Percentiles rank a stretch among this genome's conserved stretches.
phyloP scores from a whole-genome alignment of 1,139 yeast species.

The Nakaseomyces nivariensis region DNA sequence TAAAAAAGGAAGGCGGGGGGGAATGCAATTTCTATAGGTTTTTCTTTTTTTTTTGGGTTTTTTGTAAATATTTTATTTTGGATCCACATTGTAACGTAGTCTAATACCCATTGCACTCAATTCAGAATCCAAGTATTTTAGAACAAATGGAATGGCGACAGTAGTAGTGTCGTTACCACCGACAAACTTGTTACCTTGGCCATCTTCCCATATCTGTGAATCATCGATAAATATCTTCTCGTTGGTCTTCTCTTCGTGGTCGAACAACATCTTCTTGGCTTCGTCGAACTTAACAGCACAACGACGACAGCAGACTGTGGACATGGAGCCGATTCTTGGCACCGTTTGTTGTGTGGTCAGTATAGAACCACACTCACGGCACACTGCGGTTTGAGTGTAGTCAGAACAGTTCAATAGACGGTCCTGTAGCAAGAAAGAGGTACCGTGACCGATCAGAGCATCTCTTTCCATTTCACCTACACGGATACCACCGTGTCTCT shows the following conservation, averaged over 20 bases:
- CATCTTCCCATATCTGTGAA: conserved; percentile 94
- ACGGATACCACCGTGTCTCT: conserved; percentile 99
- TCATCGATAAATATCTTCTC: conserved; percentile 46
- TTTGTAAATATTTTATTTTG: conserved; percentile 30
- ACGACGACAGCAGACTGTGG: conserved; percentile 79
- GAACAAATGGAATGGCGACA: conserved; percentile 93
- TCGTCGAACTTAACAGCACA: conserved; percentile 64
- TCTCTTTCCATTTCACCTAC: conserved; percentile 99
- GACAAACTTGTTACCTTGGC: conserved; percentile 78
- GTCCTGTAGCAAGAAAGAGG: conserved; percentile 92
- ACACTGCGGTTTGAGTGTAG: conserved; percentile 81
- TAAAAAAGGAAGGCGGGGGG: too few species aligned
- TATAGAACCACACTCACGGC: conserved; percentile 90
- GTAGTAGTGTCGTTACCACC: conserved; percentile 92
- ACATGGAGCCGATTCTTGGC: conserved; percentile 76
- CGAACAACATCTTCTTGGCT: conserved; percentile 32
- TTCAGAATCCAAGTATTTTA: conserved; percentile 91
- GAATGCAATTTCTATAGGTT: not conserved
- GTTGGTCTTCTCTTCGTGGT: conserved; percentile 22
- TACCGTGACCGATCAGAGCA: conserved; percentile 97
- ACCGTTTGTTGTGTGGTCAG: conserved; percentile 83
- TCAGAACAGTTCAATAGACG: conserved; percentile 92
- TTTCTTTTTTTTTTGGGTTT: not conserved
- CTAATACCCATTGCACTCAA: conserved; percentile 97
- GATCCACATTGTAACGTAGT: conserved; percentile 75